Conservation (phyloP, 2,329 filamentous ascomycete genomes). For the Paracoccidioides lutzii region DNA sequence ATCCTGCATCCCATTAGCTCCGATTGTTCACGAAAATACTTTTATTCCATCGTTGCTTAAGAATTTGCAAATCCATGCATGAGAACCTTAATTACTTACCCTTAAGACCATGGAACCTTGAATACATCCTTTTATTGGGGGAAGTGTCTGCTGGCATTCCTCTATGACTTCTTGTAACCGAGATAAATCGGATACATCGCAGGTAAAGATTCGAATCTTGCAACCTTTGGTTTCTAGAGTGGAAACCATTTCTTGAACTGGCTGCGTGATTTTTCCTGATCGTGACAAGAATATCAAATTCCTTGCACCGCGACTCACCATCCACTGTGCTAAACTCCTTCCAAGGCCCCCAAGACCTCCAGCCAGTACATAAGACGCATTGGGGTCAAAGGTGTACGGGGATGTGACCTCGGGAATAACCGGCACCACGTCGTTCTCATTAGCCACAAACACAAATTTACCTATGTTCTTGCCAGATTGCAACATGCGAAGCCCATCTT, state of each 20-base stretch:
- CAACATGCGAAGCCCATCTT: constrained; percentile 12
- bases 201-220: constrained; percentile 10
- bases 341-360: constrained; percentile 16
- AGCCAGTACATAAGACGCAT: constrained; percentile 15
- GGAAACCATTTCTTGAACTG: constrained; percentile 11
- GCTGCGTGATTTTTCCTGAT: constrained; percentile 10
- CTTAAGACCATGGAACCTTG: constrained; percentile 21
- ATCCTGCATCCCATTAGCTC: constrained; percentile 11
- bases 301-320: constrained; percentile 16
- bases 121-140: constrained; percentile 22
- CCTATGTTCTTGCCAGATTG: constrained; percentile 14
- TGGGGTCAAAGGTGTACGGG: constrained; percentile 6
- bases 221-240: constrained; percentile 11
- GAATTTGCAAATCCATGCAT: background rate
- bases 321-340: constrained; percentile 14
- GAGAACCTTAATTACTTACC: constrained; percentile 4
- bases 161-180: constrained; percentile 9
- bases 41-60: background rate
- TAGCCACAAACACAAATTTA: constrained; percentile 12
- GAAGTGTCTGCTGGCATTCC: constrained; percentile 11
- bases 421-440: constrained; percentile 8
- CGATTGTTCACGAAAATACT: background rate
- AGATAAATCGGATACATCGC: constrained; percentile 15
- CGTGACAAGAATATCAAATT: constrained; percentile 22
- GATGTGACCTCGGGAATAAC: constrained; percentile 9